phyloP scores from a whole-genome alignment of 306 rosid genomes.

The Quercus bicolor region DNA sequence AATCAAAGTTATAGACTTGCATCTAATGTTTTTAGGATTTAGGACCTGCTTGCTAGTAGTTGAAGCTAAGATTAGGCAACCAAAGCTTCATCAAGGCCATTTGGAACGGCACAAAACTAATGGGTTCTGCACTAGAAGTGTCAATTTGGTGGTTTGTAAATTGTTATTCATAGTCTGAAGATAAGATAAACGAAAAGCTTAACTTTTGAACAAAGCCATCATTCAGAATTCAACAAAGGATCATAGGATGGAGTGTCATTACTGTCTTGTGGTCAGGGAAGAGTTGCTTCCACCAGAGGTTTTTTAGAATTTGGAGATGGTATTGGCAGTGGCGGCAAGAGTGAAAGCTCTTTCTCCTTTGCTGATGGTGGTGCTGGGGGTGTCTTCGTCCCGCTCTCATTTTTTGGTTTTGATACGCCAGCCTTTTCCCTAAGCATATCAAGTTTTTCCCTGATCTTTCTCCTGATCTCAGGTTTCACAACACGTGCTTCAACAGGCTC shows the following conservation, averaged over 20 bases:
- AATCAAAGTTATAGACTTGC: too few relatives aligned
- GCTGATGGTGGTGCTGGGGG: neutral
- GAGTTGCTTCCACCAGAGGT: conserved; percentile 8
- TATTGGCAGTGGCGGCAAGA: neutral
- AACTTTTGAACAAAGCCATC: neutral
- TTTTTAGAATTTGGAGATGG: neutral
- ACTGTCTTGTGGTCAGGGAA: conserved; percentile 11
- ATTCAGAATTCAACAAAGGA: neutral
- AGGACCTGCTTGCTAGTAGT: too few relatives aligned
- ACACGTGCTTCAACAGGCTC: conserved; percentile 24
- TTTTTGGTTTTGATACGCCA: conserved; percentile 24
- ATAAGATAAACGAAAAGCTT: neutral
- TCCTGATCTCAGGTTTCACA: conserved; percentile 27
- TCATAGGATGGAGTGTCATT: neutral
- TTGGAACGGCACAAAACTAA: too few relatives aligned
- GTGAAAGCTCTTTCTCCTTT: neutral
- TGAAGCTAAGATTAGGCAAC: too few relatives aligned
- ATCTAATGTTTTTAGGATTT: too few relatives aligned
- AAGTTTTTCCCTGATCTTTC: conserved; percentile 20
- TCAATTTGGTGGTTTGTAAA: neutral
- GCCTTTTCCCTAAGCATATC: conserved; percentile 29
- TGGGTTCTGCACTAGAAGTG: too few relatives aligned
- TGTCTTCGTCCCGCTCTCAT: neutral
- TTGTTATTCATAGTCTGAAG: neutral
- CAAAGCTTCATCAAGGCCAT: too few relatives aligned